Percentiles rank a stretch among this genome's conserved stretches.
Evolutionary conservation across 306 rosid genomes (phyloP).

Genomic region (Aeschynomene evenia): DNA sequence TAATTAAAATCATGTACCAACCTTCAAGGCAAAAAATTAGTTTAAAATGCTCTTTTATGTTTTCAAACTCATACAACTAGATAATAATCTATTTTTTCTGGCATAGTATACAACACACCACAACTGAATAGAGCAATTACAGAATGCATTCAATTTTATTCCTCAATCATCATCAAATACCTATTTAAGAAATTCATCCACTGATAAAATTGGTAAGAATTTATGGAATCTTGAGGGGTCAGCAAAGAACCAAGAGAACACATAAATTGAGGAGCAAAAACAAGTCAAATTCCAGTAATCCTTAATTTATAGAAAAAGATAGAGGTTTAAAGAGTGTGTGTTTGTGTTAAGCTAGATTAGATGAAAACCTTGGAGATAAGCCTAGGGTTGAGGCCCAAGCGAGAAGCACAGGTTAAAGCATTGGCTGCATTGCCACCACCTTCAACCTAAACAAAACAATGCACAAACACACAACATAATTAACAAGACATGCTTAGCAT

Average conservation of each 20-base stretch:
- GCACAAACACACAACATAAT: background rate
- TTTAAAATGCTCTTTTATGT: background rate
- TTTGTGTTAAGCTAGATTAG: background rate
- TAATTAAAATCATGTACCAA: background rate
- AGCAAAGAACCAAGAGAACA: conserved; percentile 4
- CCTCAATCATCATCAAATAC: background rate
- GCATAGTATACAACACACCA: background rate
- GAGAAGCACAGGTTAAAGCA: conserved; percentile 72
- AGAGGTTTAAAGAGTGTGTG: background rate
- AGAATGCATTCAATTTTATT: background rate
- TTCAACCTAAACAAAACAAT: conserved; percentile 51
- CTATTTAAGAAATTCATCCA: conserved; percentile 1
- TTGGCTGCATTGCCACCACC: conserved; percentile 89
- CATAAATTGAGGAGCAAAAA: conserved; percentile 1
- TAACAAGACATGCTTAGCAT: background rate
- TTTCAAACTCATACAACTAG: conserved; percentile 16
- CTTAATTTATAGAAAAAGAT: too few relatives aligned
- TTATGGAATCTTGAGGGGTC: conserved; percentile 2
- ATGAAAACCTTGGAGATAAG: conserved; percentile 68
- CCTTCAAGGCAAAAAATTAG: background rate
- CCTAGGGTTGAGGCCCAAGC: conserved; percentile 73
- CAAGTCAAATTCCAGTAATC: conserved; percentile 5
- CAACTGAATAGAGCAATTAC: background rate
- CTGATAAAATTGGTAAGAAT: background rate
- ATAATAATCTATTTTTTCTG: conserved; percentile 8